Conservation (phyloP, 768 basidiomycete genomes). For the Psilocybe cubensis region DNA sequence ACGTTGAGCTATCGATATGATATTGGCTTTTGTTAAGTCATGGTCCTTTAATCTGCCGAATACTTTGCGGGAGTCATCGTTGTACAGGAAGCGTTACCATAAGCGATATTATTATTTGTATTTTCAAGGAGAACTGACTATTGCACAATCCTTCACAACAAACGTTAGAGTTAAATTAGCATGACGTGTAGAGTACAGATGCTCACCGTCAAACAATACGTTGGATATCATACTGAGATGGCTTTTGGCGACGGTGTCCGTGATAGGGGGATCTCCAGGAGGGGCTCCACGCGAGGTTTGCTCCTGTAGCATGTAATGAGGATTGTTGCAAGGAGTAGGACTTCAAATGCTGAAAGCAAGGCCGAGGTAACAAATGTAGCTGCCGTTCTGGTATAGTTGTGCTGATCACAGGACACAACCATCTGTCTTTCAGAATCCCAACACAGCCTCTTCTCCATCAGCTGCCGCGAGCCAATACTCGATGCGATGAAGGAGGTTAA, state of each 20-base stretch:
- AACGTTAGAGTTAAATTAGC: no score
- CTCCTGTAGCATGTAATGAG: slow-evolving; percentile 4
- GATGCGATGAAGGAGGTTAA: slow-evolving; percentile 9
- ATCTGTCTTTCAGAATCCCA: neutral
- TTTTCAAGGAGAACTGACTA: no score
- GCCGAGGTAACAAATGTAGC: slow-evolving; percentile 5
- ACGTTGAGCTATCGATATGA: no score
- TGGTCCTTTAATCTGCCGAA: no score
- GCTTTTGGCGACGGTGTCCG: slow-evolving; percentile 5
- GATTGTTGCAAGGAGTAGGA: slow-evolving; percentile 1
- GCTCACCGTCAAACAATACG: no score
- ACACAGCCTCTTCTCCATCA: neutral
- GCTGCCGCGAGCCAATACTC: neutral
- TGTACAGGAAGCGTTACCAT: no score
- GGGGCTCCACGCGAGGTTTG: slow-evolving; percentile 3
- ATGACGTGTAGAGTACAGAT: no score
- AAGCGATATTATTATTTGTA: no score
- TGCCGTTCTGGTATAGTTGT: neutral
- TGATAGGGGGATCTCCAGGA: neutral
- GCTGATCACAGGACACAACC: neutral
- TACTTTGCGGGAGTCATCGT: no score
- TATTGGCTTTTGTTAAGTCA: no score
- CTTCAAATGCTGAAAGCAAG: slow-evolving; percentile 3
- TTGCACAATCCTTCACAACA: no score
- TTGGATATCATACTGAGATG: slow-evolving; percentile 6